phyloP scores from a whole-genome alignment of 345 rosid genomes.

The Eucalyptus pauciflora region DNA sequence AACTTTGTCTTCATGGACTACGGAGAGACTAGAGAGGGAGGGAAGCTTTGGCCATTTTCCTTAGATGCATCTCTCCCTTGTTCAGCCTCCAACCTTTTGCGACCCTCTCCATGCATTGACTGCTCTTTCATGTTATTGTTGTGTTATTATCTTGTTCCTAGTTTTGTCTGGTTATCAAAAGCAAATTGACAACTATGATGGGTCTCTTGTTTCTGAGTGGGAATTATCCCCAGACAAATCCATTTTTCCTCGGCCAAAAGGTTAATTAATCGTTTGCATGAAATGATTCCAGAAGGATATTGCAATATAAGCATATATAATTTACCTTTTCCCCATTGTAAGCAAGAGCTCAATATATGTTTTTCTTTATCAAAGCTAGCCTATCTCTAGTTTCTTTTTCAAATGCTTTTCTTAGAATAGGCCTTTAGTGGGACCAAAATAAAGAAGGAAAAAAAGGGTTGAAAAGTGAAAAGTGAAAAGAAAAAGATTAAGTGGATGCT shows the following conservation, averaged over 20 bases:
- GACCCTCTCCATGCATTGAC: not conserved
- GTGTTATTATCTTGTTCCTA: not conserved
- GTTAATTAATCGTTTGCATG: not conserved
- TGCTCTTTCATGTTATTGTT: not conserved
- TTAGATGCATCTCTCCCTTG: not conserved
- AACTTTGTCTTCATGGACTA: too few relatives aligned
- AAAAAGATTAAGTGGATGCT: too few relatives aligned
- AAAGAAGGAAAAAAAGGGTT: too few relatives aligned
- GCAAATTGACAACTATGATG: not conserved
- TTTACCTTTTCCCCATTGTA: not conserved
- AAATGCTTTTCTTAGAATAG: not conserved
- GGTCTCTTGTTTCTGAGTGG: not conserved
- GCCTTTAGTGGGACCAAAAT: not conserved
- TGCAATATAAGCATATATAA: not conserved
- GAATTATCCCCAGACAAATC: not conserved
- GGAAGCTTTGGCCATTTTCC: too few relatives aligned
- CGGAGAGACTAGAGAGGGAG: too few relatives aligned
- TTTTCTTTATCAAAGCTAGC: not conserved
- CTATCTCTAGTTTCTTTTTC: not conserved
- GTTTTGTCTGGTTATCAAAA: not conserved
- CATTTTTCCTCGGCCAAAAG: not conserved
- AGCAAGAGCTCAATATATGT: not conserved
- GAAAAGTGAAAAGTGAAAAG: too few relatives aligned
- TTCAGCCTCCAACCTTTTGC: not conserved
- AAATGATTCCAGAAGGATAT: not conserved